phyloP scores from a whole-genome alignment of 176 grass and related monocot genomes.

The Hordeum vulgare region DNA sequence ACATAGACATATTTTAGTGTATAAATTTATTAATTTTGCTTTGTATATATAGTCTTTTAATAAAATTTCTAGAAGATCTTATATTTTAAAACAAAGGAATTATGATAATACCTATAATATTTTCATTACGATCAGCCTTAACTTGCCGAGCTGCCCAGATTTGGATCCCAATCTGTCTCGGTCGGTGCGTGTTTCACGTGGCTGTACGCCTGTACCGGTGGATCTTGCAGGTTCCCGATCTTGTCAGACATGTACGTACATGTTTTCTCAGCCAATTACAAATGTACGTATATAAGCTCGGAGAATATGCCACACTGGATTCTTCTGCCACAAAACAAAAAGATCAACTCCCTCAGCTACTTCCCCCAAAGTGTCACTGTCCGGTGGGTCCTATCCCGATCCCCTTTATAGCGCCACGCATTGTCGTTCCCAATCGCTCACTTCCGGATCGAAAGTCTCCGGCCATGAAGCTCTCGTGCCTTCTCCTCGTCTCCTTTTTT shows the following conservation, averaged over 20 bases:
- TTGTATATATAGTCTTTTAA: too few species aligned
- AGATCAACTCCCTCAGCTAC: not conserved
- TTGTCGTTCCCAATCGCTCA: not conserved
- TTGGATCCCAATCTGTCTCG: not conserved
- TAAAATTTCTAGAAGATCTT: too few species aligned
- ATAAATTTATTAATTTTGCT: too few species aligned
- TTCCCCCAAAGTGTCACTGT: not conserved
- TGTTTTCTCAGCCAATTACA: not conserved
- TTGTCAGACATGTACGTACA: not conserved
- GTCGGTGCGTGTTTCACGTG: not conserved
- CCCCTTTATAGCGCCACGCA: not conserved
- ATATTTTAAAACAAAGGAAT: too few species aligned
- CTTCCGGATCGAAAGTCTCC: not conserved
- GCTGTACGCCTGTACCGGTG: too few species aligned
- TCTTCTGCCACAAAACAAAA: not conserved
- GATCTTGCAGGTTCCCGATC: not conserved
- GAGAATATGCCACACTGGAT: conserved; percentile 15
- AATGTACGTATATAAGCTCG: too few species aligned
- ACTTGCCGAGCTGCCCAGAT: too few species aligned
- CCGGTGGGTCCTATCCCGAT: not conserved
- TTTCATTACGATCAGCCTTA: too few species aligned
- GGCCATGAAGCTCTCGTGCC: conserved; percentile 10
- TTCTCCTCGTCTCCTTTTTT: not conserved
- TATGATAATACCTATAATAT: too few species aligned
- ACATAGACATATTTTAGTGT: too few species aligned